These are phyloP conservation scores for Aureobasidium sp. DNA, from an alignment of 2,329 filamentous ascomycete species.

Conservation along the genomic window DNA sequence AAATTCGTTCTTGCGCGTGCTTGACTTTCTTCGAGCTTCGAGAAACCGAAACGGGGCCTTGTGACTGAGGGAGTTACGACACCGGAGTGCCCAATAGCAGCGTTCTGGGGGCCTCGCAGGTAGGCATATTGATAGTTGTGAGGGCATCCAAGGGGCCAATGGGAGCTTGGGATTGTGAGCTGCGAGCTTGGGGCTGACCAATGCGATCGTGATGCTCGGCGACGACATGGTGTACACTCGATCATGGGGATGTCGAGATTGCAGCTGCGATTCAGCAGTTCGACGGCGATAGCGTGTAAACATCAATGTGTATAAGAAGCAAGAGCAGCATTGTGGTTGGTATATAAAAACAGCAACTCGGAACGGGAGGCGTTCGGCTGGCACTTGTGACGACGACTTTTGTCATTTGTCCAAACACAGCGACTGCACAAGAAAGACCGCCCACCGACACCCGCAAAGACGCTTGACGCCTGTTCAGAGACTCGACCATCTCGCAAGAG, in stretches of 20 bases:
- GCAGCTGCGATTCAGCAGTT: background rate
- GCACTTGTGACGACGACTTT: background rate
- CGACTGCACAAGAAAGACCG: background rate
- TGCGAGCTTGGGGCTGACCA: background rate
- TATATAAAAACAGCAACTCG: background rate
- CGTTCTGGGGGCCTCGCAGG: background rate
- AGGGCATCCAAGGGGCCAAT: too few species aligned
- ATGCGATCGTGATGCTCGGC: background rate
- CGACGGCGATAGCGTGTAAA: background rate
- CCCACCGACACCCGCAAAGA: background rate
- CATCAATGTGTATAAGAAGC: too few species aligned
- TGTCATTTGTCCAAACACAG: background rate
- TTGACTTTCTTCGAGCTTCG: background rate
- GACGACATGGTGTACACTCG: background rate
- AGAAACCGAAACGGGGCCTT: background rate
- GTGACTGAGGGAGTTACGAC: background rate
- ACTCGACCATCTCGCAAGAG: background rate
- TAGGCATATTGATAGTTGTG: too few species aligned
- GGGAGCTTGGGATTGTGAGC: background rate
- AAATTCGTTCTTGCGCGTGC: background rate
- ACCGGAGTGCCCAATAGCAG: background rate
- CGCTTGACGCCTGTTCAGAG: background rate
- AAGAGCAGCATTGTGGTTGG: background rate
- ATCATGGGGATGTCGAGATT: background rate
- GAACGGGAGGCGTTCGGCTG: background rate